Evolutionary conservation across 192 early-diverging fungal genomes (phyloP).

Genomic region (Phycomyces blakesleeanus): DNA sequence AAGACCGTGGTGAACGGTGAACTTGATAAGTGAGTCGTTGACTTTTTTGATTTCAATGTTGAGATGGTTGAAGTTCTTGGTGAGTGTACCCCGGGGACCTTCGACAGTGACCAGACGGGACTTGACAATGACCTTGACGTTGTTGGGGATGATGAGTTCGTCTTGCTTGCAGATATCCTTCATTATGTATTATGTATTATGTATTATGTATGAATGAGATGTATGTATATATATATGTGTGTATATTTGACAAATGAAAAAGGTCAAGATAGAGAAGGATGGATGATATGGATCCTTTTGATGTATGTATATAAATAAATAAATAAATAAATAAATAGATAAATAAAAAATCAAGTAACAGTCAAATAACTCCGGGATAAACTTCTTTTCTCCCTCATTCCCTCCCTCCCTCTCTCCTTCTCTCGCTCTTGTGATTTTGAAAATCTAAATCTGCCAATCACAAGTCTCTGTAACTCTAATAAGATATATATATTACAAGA

Average conservation of each 20-base stretch:
- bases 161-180: slow-evolving; percentile 89
- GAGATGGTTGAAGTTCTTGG: slow-evolving; percentile 88
- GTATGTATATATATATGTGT: not conserved
- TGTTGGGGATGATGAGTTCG: slow-evolving; percentile 85
- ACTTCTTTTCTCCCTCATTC: too few species aligned
- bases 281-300: not conserved
- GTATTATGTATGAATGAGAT: not conserved
- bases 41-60: slow-evolving; percentile 83
- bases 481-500: too few species aligned
- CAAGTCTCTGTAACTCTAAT: too few species aligned
- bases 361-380: too few species aligned
- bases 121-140: slow-evolving; percentile 85
- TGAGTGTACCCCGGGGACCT: slow-evolving; percentile 86
- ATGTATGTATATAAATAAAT: too few species aligned
- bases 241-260: not conserved
- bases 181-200: too few species aligned
- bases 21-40: slow-evolving; percentile 71
- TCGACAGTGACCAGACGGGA: slow-evolving; percentile 80
- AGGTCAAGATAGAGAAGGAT: not conserved
- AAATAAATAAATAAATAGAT: too few species aligned
- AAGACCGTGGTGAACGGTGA: slow-evolving; percentile 90
- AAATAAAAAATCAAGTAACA: too few species aligned
- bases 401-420: too few species aligned
- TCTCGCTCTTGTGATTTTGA: too few species aligned
- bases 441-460: too few species aligned